These are phyloP conservation scores for Amanita rimosa DNA, from an alignment of 768 basidiomycete species.

Conservation along the genomic window DNA sequence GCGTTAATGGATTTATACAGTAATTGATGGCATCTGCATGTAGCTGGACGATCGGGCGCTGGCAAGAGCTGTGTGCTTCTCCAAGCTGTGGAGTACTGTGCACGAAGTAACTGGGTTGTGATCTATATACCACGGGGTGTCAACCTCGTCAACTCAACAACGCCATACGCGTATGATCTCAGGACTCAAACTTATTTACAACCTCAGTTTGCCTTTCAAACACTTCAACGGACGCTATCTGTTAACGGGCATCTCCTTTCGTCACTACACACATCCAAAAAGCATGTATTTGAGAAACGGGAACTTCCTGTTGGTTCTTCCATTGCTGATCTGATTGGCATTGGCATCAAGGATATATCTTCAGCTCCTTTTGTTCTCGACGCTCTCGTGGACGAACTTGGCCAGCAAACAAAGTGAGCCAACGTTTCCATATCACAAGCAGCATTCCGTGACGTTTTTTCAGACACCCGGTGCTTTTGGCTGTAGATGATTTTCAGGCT, in stretches of 20 bases:
- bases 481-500: constrained; percentile 83
- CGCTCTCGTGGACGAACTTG: constrained; percentile 49
- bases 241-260: constrained; percentile 43
- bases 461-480: constrained; percentile 72
- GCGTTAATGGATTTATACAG: constrained; percentile 1
- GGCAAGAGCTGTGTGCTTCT: constrained; percentile 77
- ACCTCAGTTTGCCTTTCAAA: constrained; percentile 48
- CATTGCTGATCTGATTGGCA: constrained; percentile 42
- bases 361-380: constrained; percentile 46
- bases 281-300: constrained; percentile 35
- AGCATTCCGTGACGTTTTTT: background rate
- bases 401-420: constrained; percentile 47
- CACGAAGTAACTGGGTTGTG: constrained; percentile 63
- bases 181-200: constrained; percentile 73
- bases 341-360: constrained; percentile 42
- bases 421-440: background rate
- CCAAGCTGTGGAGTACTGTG: constrained; percentile 64
- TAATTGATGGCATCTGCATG: constrained; percentile 9
- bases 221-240: constrained; percentile 47
- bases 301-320: constrained; percentile 35
- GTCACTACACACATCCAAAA: constrained; percentile 27
- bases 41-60: constrained; percentile 63
- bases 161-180: constrained; percentile 61
- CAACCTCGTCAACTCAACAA: constrained; percentile 62
- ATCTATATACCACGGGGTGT: constrained; percentile 68